Percentiles rank a stretch among this genome's conserved stretches.
phyloP scores from a whole-genome alignment of 2,329 filamentous ascomycete genomes.

The Fusarium zealandicum region DNA sequence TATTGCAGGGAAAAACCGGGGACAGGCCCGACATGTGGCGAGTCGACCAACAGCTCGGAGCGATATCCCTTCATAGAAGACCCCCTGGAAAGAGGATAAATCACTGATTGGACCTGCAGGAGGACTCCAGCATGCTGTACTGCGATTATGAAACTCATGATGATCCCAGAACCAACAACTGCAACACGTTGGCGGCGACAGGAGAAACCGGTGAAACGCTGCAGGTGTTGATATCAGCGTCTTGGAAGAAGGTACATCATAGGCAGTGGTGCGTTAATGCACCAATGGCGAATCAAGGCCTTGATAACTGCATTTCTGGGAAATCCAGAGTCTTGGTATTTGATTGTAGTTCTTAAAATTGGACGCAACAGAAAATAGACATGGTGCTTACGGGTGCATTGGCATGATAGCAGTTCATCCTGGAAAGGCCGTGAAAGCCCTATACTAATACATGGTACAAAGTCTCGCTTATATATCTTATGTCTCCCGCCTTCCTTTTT shows the following conservation, averaged over 20 bases:
- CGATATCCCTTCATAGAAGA: too few species aligned
- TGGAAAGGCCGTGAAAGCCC: not conserved
- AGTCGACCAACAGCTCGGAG: too few species aligned
- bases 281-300: conserved; percentile 6
- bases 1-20: not conserved
- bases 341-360: too few species aligned
- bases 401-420: not conserved
- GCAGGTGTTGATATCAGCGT: conserved; percentile 7
- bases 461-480: not conserved
- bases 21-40: not conserved
- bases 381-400: too few species aligned
- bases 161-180: conserved; percentile 17
- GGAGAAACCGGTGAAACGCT: conserved; percentile 1
- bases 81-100: not conserved
- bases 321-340: too few species aligned
- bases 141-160: not conserved
- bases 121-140: too few species aligned
- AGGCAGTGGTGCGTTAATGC: conserved; percentile 6
- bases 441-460: not conserved
- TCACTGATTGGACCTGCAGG: not conserved
- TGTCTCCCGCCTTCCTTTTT: too few species aligned
- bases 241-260: not conserved
- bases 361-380: not conserved
- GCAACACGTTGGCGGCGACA: not conserved
- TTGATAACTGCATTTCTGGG: too few species aligned